Evolutionary conservation across 225 moss, liverwort and hornwort species (phyloP).

Genomic region (Climacium dendroides): DNA sequence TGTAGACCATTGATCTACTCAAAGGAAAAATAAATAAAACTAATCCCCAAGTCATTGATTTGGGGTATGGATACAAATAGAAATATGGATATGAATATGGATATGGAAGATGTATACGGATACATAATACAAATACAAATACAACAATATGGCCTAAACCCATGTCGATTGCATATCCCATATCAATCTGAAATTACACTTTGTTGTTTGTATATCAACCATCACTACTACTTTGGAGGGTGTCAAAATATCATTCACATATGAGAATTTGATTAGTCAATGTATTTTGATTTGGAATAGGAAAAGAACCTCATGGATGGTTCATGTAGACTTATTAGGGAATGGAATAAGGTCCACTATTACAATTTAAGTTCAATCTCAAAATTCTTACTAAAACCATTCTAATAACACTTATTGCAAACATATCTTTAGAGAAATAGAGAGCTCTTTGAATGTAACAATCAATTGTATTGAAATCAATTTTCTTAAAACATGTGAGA

Average conservation of each 20-base stretch:
- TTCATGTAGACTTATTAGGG: not conserved
- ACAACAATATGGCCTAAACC: too few relatives aligned
- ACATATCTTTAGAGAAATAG: not conserved
- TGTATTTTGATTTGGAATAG: not conserved
- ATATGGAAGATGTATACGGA: too few relatives aligned
- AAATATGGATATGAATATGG: too few relatives aligned
- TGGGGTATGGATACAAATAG: too few relatives aligned
- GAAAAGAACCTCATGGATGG: not conserved
- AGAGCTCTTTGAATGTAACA: not conserved
- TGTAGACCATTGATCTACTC: too few relatives aligned
- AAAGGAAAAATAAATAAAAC: too few relatives aligned
- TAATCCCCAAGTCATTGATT: too few relatives aligned
- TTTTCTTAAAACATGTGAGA: not conserved
- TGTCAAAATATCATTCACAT: not conserved
- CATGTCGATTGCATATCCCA: too few relatives aligned
- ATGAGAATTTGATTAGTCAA: not conserved
- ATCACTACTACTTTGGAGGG: too few relatives aligned
- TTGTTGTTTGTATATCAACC: too few relatives aligned
- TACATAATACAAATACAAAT: too few relatives aligned
- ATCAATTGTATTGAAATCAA: not conserved
- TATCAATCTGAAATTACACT: too few relatives aligned
- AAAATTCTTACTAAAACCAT: not conserved
- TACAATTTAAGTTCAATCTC: not conserved
- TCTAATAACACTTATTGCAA: not conserved
- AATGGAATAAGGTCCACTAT: not conserved